Conservation (phyloP, 2,329 filamentous ascomycete species). For the Pestalotiopsis sp. region DNA sequence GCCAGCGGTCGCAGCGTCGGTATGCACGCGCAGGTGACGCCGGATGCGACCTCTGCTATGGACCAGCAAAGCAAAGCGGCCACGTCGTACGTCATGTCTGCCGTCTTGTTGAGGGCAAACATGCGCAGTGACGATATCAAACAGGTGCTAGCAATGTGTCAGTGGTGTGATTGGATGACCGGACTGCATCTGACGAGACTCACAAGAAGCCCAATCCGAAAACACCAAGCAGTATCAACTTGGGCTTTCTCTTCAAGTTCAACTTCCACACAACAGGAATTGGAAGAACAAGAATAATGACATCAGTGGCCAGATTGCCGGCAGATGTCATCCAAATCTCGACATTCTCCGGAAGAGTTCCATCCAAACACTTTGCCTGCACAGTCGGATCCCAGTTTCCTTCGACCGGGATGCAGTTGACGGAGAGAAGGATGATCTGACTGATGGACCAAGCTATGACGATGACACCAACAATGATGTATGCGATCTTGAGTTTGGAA, state of each 20-base stretch:
- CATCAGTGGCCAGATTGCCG: neutral
- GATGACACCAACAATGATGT: neutral
- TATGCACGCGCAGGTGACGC: neutral
- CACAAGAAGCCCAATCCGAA: constrained; percentile 1
- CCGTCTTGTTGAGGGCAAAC: neutral
- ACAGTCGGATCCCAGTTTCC: neutral
- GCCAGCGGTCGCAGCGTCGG: neutral
- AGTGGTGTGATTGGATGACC: no score
- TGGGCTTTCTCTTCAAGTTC: neutral
- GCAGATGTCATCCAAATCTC: neutral
- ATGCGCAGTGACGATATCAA: neutral
- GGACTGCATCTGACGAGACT: neutral
- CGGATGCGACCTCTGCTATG: neutral
- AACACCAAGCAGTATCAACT: neutral
- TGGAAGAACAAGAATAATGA: neutral
- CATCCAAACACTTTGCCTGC: neutral
- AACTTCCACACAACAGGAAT: constrained; percentile 3
- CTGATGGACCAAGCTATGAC: neutral
- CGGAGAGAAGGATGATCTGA: neutral
- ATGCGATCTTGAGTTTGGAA: neutral
- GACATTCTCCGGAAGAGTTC: neutral
- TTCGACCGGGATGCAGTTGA: neutral
- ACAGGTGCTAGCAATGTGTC: neutral
- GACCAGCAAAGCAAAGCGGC: neutral
- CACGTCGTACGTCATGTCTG: neutral